Evolutionary conservation across 2,329 filamentous ascomycete genomes (phyloP).

Genomic region (Cladophialophora carrionii): DNA sequence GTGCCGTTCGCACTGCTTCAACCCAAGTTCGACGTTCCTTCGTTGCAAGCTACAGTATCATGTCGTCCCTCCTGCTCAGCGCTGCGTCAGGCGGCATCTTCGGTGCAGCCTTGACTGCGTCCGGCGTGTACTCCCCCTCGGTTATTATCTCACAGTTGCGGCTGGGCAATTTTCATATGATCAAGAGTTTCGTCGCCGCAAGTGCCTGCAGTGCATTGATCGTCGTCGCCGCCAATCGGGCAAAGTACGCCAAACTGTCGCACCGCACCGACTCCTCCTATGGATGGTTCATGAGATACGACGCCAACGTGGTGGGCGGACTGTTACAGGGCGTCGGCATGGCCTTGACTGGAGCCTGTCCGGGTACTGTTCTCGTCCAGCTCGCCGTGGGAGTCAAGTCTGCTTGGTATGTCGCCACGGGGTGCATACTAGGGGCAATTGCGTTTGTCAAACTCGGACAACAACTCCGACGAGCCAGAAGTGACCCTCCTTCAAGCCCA

Average conservation of each 20-base stretch:
- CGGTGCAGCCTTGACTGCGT: conserved; percentile 63
- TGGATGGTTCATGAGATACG: conserved; percentile 59
- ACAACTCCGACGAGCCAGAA: conserved; percentile 20
- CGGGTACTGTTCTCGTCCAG: conserved; percentile 67
- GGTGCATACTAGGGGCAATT: conserved; percentile 61
- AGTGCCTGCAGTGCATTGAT: conserved; percentile 65
- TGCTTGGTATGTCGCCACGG: conserved; percentile 58
- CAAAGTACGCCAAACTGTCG: conserved; percentile 50
- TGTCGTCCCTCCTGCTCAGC: conserved; percentile 32
- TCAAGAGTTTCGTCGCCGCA: conserved; percentile 66
- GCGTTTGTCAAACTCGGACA: conserved; percentile 31
- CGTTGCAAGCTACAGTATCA: conserved; percentile 8
- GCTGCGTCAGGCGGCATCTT: conserved; percentile 61
- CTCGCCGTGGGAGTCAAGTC: conserved; percentile 58
- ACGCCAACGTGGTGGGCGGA: conserved; percentile 69
- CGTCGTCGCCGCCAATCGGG: conserved; percentile 48
- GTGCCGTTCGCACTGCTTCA: not conserved
- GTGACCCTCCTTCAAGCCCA: conserved; percentile 5
- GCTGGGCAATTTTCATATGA: conserved; percentile 66
- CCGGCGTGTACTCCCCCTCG: conserved; percentile 63
- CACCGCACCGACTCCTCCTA: conserved; percentile 58
- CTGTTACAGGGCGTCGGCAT: conserved; percentile 66
- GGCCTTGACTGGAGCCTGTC: conserved; percentile 67
- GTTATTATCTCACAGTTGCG: conserved; percentile 65
- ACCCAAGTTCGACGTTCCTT: not conserved